These are phyloP conservation scores for Capsella bursapastoris DNA, from an alignment of 345 rosid genomes.

Conservation along the genomic window DNA sequence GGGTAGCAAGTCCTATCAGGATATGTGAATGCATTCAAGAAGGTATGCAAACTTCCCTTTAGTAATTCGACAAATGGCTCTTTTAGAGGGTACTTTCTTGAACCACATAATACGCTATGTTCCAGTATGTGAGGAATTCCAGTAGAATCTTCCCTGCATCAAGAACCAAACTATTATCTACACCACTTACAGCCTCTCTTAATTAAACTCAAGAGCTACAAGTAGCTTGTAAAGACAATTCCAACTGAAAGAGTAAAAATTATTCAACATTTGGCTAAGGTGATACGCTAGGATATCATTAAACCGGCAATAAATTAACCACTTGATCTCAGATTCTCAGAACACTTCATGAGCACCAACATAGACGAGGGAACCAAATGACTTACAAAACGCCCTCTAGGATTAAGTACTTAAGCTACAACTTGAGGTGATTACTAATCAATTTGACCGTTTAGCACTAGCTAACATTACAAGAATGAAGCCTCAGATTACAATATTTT, in stretches of 20 bases:
- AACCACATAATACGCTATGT: slow-evolving; percentile 90
- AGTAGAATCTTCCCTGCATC: slow-evolving; percentile 81
- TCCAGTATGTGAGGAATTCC: slow-evolving; percentile 94
- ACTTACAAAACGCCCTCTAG: background rate
- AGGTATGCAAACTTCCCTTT: slow-evolving; percentile 86
- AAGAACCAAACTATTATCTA: slow-evolving; percentile 12
- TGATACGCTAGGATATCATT: background rate
- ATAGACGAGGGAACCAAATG: background rate
- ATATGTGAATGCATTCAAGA: slow-evolving; percentile 86
- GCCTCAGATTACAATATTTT: background rate
- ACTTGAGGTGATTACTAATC: background rate
- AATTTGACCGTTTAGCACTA: background rate
- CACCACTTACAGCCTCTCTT: background rate
- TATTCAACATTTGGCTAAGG: background rate
- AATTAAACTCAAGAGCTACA: background rate
- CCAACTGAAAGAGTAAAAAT: background rate
- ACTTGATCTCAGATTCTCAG: background rate
- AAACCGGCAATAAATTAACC: background rate
- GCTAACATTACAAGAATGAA: slow-evolving; percentile 4
- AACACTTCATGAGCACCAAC: background rate
- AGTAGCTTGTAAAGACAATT: background rate
- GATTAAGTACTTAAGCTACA: background rate
- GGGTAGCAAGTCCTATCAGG: slow-evolving; percentile 96
- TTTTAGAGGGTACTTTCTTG: slow-evolving; percentile 86
- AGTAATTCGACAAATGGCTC: slow-evolving; percentile 89